Percentiles rank a stretch among this genome's conserved stretches.
Evolutionary conservation across 768 basidiomycete genomes (phyloP).

Genomic region (Boletus huronensis): DNA sequence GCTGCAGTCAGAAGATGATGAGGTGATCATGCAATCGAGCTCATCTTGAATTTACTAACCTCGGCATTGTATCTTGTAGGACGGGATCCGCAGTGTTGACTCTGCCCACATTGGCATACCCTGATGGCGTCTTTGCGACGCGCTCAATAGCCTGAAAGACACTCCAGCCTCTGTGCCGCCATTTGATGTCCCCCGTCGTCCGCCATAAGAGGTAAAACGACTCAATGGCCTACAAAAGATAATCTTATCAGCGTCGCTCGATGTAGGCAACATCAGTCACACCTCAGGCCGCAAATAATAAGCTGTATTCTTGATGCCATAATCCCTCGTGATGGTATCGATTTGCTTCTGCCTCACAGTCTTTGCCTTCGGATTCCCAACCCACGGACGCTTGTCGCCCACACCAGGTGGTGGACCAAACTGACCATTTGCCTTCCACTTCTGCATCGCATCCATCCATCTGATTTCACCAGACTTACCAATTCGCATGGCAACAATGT

Average conservation of each 20-base stretch:
- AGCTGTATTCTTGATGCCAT: conserved; percentile 39
- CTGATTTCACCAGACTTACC: conserved; percentile 21
- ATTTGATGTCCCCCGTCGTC: conserved; percentile 60
- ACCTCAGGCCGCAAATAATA: conserved; percentile 76
- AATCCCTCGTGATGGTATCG: conserved; percentile 46
- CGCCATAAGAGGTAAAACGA: conserved; percentile 71
- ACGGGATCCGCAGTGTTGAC: conserved; percentile 43
- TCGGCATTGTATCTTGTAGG: conserved; percentile 65
- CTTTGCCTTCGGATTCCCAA: conserved; percentile 21
- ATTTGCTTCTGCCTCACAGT: conserved; percentile 18
- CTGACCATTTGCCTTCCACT: conserved; percentile 47
- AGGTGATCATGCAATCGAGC: not conserved
- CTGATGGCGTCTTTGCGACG: conserved; percentile 52
- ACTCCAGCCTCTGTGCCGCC: conserved; percentile 69
- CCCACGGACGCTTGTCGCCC: conserved; percentile 34
- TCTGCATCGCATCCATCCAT: conserved; percentile 36
- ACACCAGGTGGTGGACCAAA: conserved; percentile 53
- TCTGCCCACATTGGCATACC: conserved; percentile 56
- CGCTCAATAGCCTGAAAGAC: conserved; percentile 66
- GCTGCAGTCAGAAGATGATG: conserved; percentile 21
- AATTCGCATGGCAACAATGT: conserved; percentile 41
- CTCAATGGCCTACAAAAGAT: conserved; percentile 56
- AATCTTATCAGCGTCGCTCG: not conserved
- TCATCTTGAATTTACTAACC: conserved; percentile 40
- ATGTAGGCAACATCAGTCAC: conserved; percentile 10